Evolutionary conservation across 345 rosid species (phyloP).

Genomic region (Leavenworthia alabamica): DNA sequence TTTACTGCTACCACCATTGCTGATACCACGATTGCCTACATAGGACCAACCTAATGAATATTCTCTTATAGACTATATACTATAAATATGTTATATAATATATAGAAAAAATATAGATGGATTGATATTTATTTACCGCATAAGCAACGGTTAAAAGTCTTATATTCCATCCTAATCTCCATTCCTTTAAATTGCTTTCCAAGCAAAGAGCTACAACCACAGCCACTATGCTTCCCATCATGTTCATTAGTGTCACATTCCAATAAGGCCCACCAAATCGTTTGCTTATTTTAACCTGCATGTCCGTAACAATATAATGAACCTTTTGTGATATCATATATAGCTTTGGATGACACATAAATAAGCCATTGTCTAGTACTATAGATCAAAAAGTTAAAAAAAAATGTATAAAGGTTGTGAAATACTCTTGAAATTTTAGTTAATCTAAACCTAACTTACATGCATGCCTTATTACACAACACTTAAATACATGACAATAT

Average conservation of each 20-base stretch:
- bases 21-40: conserved; percentile 38
- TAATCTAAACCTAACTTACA: background rate
- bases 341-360: background rate
- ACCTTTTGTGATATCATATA: background rate
- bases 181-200: conserved; percentile 28
- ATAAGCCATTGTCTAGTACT: background rate
- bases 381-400: background rate
- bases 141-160: conserved; percentile 37
- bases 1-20: conserved; percentile 31
- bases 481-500: background rate
- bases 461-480: background rate
- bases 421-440: background rate
- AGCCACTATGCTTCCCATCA: conserved; percentile 36
- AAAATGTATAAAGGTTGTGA: background rate
- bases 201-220: conserved; percentile 25
- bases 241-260: conserved; percentile 37
- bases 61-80: background rate
- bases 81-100: background rate
- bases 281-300: conserved; percentile 35
- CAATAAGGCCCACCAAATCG: conserved; percentile 37
- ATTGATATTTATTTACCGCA: conserved; percentile 24
- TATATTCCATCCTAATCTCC: conserved; percentile 43
- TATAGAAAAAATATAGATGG: background rate
- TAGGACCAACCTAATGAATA: background rate
- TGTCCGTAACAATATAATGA: background rate